Evolutionary conservation across 331 rosid genomes (phyloP).

Genomic region (Dryas integrifolia): DNA sequence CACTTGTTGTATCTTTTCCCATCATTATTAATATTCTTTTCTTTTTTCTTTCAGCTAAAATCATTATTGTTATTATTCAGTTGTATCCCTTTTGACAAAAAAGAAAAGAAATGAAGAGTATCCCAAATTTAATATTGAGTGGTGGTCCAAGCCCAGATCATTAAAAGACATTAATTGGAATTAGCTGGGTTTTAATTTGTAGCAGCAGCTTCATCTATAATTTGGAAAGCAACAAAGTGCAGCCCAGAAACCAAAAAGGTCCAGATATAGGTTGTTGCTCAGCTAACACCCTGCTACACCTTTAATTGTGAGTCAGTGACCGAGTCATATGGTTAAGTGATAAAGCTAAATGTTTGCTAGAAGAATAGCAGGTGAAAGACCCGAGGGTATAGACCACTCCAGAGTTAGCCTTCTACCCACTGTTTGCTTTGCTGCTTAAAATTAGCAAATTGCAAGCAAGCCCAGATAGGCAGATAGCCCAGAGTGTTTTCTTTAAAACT

Average conservation of each 20-base stretch:
- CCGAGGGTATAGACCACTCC: background rate
- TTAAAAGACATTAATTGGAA: background rate
- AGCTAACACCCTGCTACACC: constrained; percentile 3
- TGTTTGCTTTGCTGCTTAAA: background rate
- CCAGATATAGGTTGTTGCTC: background rate
- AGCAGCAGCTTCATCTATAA: background rate
- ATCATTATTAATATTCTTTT: background rate
- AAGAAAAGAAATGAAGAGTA: too few relatives aligned
- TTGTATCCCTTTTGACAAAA: too few relatives aligned
- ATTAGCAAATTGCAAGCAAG: background rate
- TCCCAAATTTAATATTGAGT: background rate
- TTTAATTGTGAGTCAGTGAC: constrained; percentile 8
- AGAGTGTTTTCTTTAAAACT: too few relatives aligned
- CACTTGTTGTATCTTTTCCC: constrained; percentile 15
- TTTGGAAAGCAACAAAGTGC: constrained; percentile 7
- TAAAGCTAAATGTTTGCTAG: background rate
- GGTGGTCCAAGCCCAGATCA: background rate
- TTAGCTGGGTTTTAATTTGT: background rate
- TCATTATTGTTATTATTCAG: background rate
- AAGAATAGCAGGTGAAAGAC: constrained; percentile 13
- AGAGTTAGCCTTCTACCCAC: background rate
- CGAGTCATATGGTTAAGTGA: background rate
- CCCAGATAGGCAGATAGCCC: too few relatives aligned
- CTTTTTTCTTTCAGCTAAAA: constrained; percentile 1
- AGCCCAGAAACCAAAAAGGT: background rate